A percentile compares a stretch with the other conserved stretches of the same genome.
Conservation (phyloP, 2,329 filamentous ascomycete genomes). For the Apiospora hydei region DNA sequence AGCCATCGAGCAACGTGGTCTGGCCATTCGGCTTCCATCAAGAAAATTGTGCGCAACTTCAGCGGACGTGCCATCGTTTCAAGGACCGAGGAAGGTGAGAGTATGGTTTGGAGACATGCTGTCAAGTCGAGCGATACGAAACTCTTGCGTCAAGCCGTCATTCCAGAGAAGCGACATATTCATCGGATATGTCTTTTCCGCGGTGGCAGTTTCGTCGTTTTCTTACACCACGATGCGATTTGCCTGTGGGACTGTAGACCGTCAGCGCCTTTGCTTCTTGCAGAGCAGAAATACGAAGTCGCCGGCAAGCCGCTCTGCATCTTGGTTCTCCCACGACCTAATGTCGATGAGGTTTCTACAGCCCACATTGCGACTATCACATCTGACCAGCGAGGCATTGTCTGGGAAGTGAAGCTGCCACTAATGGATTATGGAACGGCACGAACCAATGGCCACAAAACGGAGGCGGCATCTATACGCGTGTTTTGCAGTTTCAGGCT, state of each 20-base stretch:
- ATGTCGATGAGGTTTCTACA: slow-evolving; percentile 61
- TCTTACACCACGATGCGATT: slow-evolving; percentile 74
- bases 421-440: slow-evolving; percentile 40
- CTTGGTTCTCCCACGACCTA: slow-evolving; percentile 72
- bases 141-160: slow-evolving; percentile 71
- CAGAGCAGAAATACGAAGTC: slow-evolving; percentile 63
- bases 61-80: slow-evolving; percentile 83
- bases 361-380: slow-evolving; percentile 84
- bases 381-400: slow-evolving; percentile 78
- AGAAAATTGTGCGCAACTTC: slow-evolving; percentile 86
- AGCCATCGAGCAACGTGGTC: slow-evolving; percentile 75
- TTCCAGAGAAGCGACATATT: slow-evolving; percentile 74
- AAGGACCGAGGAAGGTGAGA: slow-evolving; percentile 78
- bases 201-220: slow-evolving; percentile 81
- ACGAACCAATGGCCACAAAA: slow-evolving; percentile 42
- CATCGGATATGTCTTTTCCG: slow-evolving; percentile 81
- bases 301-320: slow-evolving; percentile 80
- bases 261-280: slow-evolving; percentile 64
- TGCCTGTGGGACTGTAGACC: slow-evolving; percentile 81
- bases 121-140: slow-evolving; percentile 57
- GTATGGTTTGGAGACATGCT: slow-evolving; percentile 81
- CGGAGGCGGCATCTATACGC: slow-evolving; percentile 52
- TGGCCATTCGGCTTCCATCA: slow-evolving; percentile 80
- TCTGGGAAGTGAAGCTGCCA: slow-evolving; percentile 79
- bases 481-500: slow-evolving; percentile 79